Base-by-base conservation (phyloP, 495 filamentous ascomycete species). In the Astrocystis sublimbata region DNA sequence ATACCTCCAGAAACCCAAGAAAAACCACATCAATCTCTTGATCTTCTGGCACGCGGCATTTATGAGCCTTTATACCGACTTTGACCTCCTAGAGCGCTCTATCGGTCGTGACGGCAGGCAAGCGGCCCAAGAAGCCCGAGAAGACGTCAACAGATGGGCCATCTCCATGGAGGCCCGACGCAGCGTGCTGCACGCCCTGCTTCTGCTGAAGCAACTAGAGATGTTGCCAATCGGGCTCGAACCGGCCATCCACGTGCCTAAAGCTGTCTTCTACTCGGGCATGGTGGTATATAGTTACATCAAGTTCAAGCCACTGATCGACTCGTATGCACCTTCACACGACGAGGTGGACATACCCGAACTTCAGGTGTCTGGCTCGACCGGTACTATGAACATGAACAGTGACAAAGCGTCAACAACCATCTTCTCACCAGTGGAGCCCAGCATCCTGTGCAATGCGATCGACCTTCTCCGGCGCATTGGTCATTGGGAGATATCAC, bases 21-120 rank as follows among this genome's bases (percentile, higher is more conserved):
- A 59, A 43, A 36, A 59, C 45, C 56, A 59, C 23, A 59, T 59
- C 31, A 59, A 59, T 58, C 65, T 78, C 7, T 66, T 68, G 26
- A 67, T 77, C 15, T 65, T 78, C 23, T 78, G 76, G 76, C 76
- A 78, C 38, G 63, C 67, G 1, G 62, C 71, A 3, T 77, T 72
- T 61, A 75, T 77, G 50, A 62, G 53, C 17, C 53, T 77, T 0
- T 74, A 73, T 60, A 62, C 65, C 9, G 69, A 77, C 54, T 68
- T 73, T 15, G 66, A 76, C 42, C 58, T 74, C 4, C 60, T 78
- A 5, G 68, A 59, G 28, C 56, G 56, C 40, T 59, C 56, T 12
- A 59, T 59, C 8, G 56, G 56, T 23, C 56, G 56, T 23, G 56
- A 59, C 31, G 56, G 56, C 3, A 49, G 43, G 19, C 42, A 36